These are phyloP conservation scores for Fomitopsis betulina DNA, from an alignment of 1,284 basidiomycete genomes.

Conservation along the genomic window DNA sequence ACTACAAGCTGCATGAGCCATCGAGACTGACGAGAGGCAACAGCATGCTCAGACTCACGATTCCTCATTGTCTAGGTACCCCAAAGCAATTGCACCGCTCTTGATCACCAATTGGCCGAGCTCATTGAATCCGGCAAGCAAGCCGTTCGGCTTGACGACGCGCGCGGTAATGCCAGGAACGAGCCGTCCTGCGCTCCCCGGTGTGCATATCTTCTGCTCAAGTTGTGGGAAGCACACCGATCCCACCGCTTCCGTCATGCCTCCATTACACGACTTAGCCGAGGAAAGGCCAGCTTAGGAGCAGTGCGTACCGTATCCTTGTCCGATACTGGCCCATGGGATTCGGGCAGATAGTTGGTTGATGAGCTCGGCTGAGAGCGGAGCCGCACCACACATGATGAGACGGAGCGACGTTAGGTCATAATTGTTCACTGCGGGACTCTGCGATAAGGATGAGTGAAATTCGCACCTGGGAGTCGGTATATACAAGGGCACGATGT, in stretches of 20 bases:
- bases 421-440: constrained; percentile 62
- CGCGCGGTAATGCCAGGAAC: constrained; percentile 33
- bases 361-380: constrained; percentile 64
- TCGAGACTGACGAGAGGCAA: no score
- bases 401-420: constrained; percentile 58
- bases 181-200: constrained; percentile 36
- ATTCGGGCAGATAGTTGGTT: constrained; percentile 33
- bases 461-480: neutral
- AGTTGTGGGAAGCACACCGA: constrained; percentile 32
- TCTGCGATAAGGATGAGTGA: constrained; percentile 31
- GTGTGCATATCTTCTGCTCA: constrained; percentile 22
- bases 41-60: constrained; percentile 28
- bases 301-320: constrained; percentile 6
- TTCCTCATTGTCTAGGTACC: constrained; percentile 36
- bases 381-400: constrained; percentile 70
- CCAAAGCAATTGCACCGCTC: constrained; percentile 35
- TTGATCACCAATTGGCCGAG: constrained; percentile 38
- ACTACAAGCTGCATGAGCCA: constrained; percentile 14
- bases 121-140: constrained; percentile 34
- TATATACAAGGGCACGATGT: neutral
- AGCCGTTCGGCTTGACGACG: constrained; percentile 36
- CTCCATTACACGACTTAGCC: constrained; percentile 6
- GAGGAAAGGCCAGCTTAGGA: neutral
- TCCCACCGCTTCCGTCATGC: constrained; percentile 47
- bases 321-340: constrained; percentile 3